Percentiles rank a stretch among this genome's conserved stretches.
Conservation (phyloP, 2,329 filamentous ascomycete genomes). For the Clonostachys rosea region DNA sequence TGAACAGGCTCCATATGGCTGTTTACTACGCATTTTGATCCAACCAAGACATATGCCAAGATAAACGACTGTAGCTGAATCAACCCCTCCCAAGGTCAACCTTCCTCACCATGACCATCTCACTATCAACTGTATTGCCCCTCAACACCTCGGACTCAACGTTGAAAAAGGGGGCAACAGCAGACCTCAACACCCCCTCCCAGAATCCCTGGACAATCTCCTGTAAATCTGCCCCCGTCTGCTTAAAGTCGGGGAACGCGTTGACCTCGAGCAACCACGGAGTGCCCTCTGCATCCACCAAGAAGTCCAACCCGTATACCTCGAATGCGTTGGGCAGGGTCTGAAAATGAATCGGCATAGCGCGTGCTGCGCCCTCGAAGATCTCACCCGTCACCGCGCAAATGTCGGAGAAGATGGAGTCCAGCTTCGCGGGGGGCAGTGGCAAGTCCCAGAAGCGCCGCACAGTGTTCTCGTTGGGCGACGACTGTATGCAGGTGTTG, state of each 20-base stretch:
- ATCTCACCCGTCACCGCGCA: constrained; percentile 67
- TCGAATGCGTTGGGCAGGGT: constrained; percentile 86
- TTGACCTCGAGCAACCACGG: constrained; percentile 88
- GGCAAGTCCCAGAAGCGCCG: constrained; percentile 68
- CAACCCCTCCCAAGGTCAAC: constrained; percentile 47
- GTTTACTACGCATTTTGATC: background rate
- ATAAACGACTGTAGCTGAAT: background rate
- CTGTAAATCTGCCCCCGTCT: constrained; percentile 80
- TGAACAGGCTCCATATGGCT: background rate
- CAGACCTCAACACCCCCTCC: constrained; percentile 64
- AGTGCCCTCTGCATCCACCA: constrained; percentile 61
- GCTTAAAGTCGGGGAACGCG: constrained; percentile 91
- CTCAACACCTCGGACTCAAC: constrained; percentile 11
- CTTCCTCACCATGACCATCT: constrained; percentile 47
- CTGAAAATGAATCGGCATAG: constrained; percentile 89
- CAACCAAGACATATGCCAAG: background rate
- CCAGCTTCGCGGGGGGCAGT: constrained; percentile 46
- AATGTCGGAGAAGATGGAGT: constrained; percentile 68
- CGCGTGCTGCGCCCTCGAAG: constrained; percentile 81
- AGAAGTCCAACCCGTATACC: constrained; percentile 85
- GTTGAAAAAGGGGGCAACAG: constrained; percentile 64
- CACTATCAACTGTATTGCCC: constrained; percentile 19
- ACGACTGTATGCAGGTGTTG: constrained; percentile 87
- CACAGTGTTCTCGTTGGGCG: constrained; percentile 57
- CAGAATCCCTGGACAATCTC: constrained; percentile 73